phyloP scores from a whole-genome alignment of 352 stramenopile species.

The Phytopythium oedochilum region DNA sequence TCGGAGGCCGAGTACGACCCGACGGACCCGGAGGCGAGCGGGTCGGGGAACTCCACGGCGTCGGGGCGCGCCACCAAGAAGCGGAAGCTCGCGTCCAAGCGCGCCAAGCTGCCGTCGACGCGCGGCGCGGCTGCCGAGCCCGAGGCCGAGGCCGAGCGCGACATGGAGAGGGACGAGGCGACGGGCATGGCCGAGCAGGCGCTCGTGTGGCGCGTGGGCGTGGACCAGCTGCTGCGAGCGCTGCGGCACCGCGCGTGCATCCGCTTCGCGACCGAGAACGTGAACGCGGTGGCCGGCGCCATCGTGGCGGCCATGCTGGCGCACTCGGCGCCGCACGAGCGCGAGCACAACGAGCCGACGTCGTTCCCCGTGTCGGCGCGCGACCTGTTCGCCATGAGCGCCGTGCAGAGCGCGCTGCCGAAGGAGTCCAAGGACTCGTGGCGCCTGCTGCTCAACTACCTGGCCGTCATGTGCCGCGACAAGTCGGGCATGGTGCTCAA shows the following conservation, averaged over 20 bases:
- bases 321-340: slow-evolving; percentile 78
- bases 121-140: slow-evolving; percentile 29
- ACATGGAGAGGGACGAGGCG: slow-evolving; percentile 9
- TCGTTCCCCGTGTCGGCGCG: slow-evolving; percentile 74
- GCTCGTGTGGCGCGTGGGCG: slow-evolving; percentile 77
- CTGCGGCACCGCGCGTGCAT: slow-evolving; percentile 78
- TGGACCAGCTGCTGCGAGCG: slow-evolving; percentile 75
- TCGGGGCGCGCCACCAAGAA: slow-evolving; percentile 41
- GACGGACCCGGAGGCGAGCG: slow-evolving; percentile 17
- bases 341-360: slow-evolving; percentile 74
- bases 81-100: slow-evolving; percentile 59
- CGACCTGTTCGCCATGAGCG: slow-evolving; percentile 65
- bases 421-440: slow-evolving; percentile 78
- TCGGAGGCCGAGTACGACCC: slow-evolving; percentile 63
- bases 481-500: slow-evolving; percentile 89
- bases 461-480: slow-evolving; percentile 87
- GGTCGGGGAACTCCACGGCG: slow-evolving; percentile 8
- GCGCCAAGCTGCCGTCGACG: slow-evolving; percentile 65
- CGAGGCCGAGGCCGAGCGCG: slow-evolving; percentile 23
- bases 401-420: slow-evolving; percentile 67
- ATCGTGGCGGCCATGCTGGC: slow-evolving; percentile 78
- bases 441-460: slow-evolving; percentile 84
- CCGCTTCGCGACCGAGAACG: slow-evolving; percentile 78
- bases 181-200: slow-evolving; percentile 52
- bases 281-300: slow-evolving; percentile 77